Evolutionary conservation across 140 eudicot genomes (phyloP).

Genomic region (Bidens hawaiensis): DNA sequence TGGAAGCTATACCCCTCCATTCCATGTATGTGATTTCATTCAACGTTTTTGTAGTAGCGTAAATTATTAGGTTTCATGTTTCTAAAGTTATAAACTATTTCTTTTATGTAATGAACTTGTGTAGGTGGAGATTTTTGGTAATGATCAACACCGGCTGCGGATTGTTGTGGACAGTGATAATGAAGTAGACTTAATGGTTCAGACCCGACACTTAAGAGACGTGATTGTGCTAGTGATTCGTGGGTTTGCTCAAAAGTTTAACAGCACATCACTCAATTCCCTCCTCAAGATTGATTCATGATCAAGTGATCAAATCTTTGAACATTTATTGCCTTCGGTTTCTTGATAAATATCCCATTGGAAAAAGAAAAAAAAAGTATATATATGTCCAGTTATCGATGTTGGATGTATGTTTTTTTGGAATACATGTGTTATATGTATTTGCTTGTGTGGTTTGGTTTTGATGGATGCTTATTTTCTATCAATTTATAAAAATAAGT

Average conservation of each 20-base stretch:
- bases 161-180: slow-evolving; percentile 86
- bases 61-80: not conserved
- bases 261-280: slow-evolving; percentile 94
- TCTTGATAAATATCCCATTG: slow-evolving; percentile 27
- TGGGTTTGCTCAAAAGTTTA: slow-evolving; percentile 86
- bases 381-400: slow-evolving; percentile 15
- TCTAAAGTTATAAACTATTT: not conserved
- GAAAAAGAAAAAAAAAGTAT: not conserved
- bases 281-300: slow-evolving; percentile 76
- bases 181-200: slow-evolving; percentile 90
- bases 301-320: slow-evolving; percentile 16
- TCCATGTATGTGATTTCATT: slow-evolving; percentile 63
- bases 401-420: slow-evolving; percentile 16
- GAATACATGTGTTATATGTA: not conserved
- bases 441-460: slow-evolving; percentile 13
- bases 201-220: slow-evolving; percentile 87
- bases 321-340: slow-evolving; percentile 23
- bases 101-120: slow-evolving; percentile 12
- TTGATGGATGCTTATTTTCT: not conserved
- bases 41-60: not conserved
- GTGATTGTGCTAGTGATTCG: slow-evolving; percentile 80
- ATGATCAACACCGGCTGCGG: slow-evolving; percentile 85
- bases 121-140: slow-evolving; percentile 89
- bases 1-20: slow-evolving; percentile 91
- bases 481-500: too few species aligned